Conservation (phyloP, 441 rosid genomes). For the Euphorbia schlechtendalii region DNA sequence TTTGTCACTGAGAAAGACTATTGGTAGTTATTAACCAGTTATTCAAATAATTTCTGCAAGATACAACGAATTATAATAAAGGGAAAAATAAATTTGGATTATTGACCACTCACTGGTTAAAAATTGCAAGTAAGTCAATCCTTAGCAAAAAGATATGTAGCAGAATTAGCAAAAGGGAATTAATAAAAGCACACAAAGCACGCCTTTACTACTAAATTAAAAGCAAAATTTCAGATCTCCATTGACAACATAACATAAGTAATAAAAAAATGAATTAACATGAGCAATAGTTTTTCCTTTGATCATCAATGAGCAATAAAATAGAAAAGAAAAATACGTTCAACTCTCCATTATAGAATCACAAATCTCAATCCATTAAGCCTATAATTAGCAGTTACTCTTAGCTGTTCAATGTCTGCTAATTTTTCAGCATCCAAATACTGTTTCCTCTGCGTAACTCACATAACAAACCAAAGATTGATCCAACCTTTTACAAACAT, state of each 20-base stretch:
- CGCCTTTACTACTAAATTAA: not conserved
- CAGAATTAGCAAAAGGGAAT: slow-evolving; percentile 1
- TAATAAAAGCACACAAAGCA: not conserved
- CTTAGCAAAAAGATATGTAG: not conserved
- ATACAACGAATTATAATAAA: not conserved
- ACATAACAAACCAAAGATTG: slow-evolving; percentile 7
- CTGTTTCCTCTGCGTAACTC: not conserved
- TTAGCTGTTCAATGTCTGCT: not conserved
- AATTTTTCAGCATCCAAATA: slow-evolving; percentile 7
- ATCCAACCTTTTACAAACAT: not conserved
- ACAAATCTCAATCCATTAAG: not conserved
- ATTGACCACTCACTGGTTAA: not conserved
- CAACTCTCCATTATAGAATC: not conserved
- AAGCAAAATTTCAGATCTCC: slow-evolving; percentile 12
- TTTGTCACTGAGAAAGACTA: not conserved
- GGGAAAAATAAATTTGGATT: slow-evolving; percentile 1
- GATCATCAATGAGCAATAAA: not conserved
- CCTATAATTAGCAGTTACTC: not conserved
- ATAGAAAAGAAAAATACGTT: not conserved
- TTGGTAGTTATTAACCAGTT: not conserved
- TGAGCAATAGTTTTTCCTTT: not conserved
- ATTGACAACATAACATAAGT: too few species aligned
- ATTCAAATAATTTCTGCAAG: not conserved
- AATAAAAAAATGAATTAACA: too few species aligned
- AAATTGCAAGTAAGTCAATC: not conserved